Evolutionary conservation across 371 early-diverging fungal species (phyloP), one percentile per base, ranked within the genome.

Genomic region (Apophysomyces variabilis): DNA sequence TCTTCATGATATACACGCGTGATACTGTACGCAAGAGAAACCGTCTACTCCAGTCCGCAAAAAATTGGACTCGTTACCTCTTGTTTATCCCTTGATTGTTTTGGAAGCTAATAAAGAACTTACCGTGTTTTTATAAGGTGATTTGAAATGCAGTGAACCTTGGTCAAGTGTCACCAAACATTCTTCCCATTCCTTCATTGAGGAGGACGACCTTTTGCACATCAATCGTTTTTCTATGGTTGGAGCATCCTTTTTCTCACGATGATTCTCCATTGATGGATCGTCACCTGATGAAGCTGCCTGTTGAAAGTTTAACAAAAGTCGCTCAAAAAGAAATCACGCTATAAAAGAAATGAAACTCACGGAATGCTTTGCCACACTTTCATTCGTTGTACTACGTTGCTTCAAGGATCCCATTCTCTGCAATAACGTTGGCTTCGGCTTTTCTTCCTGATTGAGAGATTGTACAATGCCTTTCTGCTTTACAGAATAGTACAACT

Each of bases 101-200:
- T 26, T 26, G 32, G 32, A 3, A 26, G 32, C 32, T 26, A 26
- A 26, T 26, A 26, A 26, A 26, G 32, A 26, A 47, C 54, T 50
- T 50, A 50, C 54, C 54, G 9, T 21, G 4, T 21, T 35, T 8
- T 21, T n/a, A 7, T 16, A 50, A 5, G 12, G 60, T 60, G 38
- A 57, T 64, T 54, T 67, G 70, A 41, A 67, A 46, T 61, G 21
- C 32, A 73, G 62, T n/a, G 35, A 67, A 11, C 74, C 74, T 45
- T 64, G 65, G 38, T 70, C 62, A 35, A 72, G 62, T 37, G 68
- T 65, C 38, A 65, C 68, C 68, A 65, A 68, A 59, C 68, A 72
- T 2, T 59, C 58, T 36, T 65, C 62, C 72, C 72, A 72, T 16
- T 58, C 60, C n/a, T 50, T 18, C 4, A 26, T 21, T 5, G 21